Evolutionary conservation across 2,329 filamentous ascomycete genomes (phyloP).

Genomic region (Furcasterigmium furcatum): DNA sequence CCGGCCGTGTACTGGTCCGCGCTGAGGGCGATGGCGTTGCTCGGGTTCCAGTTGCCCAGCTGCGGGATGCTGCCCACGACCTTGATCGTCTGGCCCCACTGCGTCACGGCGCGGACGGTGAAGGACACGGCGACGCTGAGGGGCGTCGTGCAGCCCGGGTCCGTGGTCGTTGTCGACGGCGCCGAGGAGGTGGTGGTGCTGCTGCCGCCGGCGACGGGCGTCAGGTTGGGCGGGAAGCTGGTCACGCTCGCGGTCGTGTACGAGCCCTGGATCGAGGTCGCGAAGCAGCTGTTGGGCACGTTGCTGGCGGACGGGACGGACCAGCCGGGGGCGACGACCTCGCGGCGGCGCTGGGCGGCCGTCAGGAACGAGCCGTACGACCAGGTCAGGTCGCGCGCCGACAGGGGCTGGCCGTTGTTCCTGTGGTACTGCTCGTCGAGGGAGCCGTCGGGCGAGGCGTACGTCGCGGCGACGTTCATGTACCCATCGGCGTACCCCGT

Average conservation of each 20-base stretch:
- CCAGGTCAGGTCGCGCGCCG: constrained; percentile 68
- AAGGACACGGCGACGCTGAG: constrained; percentile 60
- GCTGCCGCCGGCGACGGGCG: constrained; percentile 29
- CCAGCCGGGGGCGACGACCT: constrained; percentile 56
- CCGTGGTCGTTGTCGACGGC: constrained; percentile 17
- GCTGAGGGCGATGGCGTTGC: constrained; percentile 51
- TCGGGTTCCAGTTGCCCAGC: constrained; percentile 61
- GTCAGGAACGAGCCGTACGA: constrained; percentile 70
- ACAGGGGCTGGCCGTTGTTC: constrained; percentile 49
- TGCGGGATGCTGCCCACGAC: constrained; percentile 55
- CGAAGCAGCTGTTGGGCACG: constrained; percentile 46
- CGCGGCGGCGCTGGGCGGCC: constrained; percentile 52
- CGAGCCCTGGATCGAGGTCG: constrained; percentile 41
- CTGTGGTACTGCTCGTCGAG: constrained; percentile 66
- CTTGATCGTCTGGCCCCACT: constrained; percentile 62
- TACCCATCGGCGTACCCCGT: constrained; percentile 59
- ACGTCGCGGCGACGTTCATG: constrained; percentile 57
- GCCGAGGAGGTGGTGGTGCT: constrained; percentile 8
- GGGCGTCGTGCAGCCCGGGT: constrained; percentile 32
- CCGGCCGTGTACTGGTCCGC: constrained; percentile 54
- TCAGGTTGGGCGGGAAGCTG: constrained; percentile 47
- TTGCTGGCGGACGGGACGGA: constrained; percentile 38
- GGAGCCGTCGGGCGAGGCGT: constrained; percentile 59
- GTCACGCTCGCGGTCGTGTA: constrained; percentile 47
- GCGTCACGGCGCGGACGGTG: constrained; percentile 53